These are phyloP conservation scores for Samsoniella hepiali DNA, from an alignment of 2,329 filamentous ascomycete genomes.

Conservation along the genomic window DNA sequence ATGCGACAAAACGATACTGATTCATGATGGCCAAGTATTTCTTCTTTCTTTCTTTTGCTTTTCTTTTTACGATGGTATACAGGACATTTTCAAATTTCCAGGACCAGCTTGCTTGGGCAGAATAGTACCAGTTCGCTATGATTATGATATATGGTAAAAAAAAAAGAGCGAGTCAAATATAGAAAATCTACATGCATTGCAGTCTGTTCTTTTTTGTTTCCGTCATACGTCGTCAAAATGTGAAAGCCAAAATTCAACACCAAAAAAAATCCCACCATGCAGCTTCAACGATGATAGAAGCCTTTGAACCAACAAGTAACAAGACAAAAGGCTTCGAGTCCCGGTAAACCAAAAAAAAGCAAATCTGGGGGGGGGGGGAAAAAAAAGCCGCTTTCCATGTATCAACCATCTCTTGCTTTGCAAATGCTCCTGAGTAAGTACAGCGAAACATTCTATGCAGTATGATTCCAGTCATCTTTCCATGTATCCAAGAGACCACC, in stretches of 20 bases:
- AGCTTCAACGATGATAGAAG: neutral
- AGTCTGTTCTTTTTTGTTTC: neutral
- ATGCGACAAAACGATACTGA: constrained; percentile 31
- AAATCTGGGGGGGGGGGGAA: neutral
- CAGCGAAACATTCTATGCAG: too few species aligned
- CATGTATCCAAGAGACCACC: too few species aligned
- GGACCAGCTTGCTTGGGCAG: neutral
- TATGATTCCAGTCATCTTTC: too few species aligned
- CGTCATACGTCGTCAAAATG: constrained; percentile 8
- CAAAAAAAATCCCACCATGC: neutral
- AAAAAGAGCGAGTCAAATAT: neutral
- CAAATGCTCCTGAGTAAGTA: too few species aligned
- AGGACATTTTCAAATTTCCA: too few species aligned
- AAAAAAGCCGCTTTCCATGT: too few species aligned
- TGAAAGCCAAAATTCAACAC: neutral
- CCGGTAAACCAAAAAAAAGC: neutral
- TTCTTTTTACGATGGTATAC: too few species aligned
- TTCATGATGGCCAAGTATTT: neutral
- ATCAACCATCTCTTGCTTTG: too few species aligned
- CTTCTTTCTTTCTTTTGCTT: neutral
- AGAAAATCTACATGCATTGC: neutral
- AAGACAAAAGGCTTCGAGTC: too few species aligned
- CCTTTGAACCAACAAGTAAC: neutral
- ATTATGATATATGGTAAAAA: neutral
- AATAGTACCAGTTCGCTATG: neutral